Conservation (phyloP, 441 rosid species). For the Pelargonium cotyledonis region DNA sequence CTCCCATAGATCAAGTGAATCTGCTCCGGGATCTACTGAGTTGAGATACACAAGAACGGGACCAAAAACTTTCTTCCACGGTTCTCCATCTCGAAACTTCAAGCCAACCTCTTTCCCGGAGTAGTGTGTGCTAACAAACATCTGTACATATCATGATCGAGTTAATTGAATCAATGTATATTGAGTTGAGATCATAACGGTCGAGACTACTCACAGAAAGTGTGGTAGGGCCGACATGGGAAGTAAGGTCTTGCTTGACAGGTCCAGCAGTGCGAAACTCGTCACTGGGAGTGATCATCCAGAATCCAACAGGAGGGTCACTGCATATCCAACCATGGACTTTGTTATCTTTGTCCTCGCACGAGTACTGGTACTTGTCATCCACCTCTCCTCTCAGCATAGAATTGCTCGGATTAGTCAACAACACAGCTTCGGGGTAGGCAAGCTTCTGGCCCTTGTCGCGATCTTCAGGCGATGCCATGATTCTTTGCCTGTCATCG, state of each 20-base stretch:
- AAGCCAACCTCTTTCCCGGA: conserved; percentile 53
- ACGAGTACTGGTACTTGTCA: conserved; percentile 71
- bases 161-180: not conserved
- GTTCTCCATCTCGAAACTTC: conserved; percentile 40
- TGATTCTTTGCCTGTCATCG: conserved; percentile 24
- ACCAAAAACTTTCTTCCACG: conserved; percentile 74
- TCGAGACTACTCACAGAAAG: conserved; percentile 47
- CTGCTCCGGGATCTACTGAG: conserved; percentile 33
- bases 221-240: conserved; percentile 73
- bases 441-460: conserved; percentile 21
- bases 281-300: conserved; percentile 68
- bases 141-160: conserved; percentile 23
- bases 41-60: conserved; percentile 65
- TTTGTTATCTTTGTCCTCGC: conserved; percentile 51
- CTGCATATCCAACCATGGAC: conserved; percentile 74
- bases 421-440: conserved; percentile 23
- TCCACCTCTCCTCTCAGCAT: conserved; percentile 45
- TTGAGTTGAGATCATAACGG: not conserved
- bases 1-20: conserved; percentile 49
- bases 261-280: conserved; percentile 78
- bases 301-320: conserved; percentile 63
- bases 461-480: conserved; percentile 22
- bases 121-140: conserved; percentile 59
- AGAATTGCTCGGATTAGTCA: conserved; percentile 20
- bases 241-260: conserved; percentile 59